These are phyloP conservation scores for Esteya vermicola DNA, from an alignment of 2,329 filamentous ascomycete species.

Conservation along the genomic window DNA sequence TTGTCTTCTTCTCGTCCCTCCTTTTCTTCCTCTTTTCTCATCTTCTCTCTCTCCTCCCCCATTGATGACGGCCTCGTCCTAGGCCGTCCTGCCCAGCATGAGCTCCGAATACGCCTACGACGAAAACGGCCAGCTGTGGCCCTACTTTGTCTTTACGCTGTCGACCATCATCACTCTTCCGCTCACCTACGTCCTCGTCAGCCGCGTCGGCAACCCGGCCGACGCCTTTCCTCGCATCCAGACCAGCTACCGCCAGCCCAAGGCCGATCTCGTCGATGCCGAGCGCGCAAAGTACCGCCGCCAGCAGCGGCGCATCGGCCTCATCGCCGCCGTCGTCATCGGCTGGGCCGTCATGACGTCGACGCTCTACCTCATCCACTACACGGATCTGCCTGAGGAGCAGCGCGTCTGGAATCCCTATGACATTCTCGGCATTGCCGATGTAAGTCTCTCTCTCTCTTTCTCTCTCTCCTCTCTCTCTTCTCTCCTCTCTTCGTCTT, in stretches of 20 bases:
- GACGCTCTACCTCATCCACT: constrained; percentile 83
- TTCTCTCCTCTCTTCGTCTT: too few relatives aligned
- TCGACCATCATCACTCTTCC: constrained; percentile 77
- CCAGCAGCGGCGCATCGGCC: constrained; percentile 78
- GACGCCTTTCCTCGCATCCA: constrained; percentile 71
- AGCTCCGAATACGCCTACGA: constrained; percentile 97
- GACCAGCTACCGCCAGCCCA: constrained; percentile 64
- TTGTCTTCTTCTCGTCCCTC: neutral
- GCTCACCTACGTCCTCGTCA: constrained; percentile 76
- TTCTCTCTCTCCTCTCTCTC: neutral
- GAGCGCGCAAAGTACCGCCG: constrained; percentile 79
- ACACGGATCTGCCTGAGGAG: constrained; percentile 50
- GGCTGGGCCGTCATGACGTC: constrained; percentile 77
- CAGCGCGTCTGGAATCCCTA: constrained; percentile 93
- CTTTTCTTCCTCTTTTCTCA: neutral
- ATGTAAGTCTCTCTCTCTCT: constrained; percentile 34
- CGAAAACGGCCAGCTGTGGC: constrained; percentile 96
- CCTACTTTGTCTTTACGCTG: constrained; percentile 93
- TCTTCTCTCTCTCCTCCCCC: neutral
- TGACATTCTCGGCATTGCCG: constrained; percentile 76
- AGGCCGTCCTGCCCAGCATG: constrained; percentile 41
- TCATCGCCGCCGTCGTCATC: constrained; percentile 56
- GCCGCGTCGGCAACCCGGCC: constrained; percentile 61
- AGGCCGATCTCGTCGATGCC: constrained; percentile 70
- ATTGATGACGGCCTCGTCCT: neutral